A percentile compares a stretch with the other conserved stretches of the same genome.
Evolutionary conservation across 2,329 filamentous ascomycete genomes (phyloP).

Genomic region (Xylariomycetidae sp.): DNA sequence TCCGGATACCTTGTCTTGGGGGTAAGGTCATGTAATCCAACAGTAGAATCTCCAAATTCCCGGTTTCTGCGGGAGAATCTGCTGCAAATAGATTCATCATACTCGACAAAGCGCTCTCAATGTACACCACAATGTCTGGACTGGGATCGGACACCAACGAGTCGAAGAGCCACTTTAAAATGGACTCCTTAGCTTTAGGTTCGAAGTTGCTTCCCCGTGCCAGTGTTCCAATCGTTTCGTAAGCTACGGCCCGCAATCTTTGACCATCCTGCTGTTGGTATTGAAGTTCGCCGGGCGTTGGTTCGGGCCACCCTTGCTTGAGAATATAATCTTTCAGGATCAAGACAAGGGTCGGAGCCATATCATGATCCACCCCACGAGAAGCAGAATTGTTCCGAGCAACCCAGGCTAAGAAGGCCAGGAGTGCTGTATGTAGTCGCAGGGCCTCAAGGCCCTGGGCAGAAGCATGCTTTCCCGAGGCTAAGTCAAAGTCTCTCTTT

Average conservation of each 20-base stretch:
- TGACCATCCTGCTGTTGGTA: conserved; percentile 51
- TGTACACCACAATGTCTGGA: conserved; percentile 73
- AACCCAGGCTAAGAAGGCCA: conserved; percentile 83
- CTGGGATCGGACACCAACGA: conserved; percentile 77
- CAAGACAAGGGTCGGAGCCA: conserved; percentile 65
- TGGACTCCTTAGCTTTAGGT: conserved; percentile 44
- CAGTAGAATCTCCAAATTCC: conserved; percentile 49
- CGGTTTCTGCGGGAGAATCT: conserved; percentile 22
- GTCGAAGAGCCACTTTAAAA: conserved; percentile 74
- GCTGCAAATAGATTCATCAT: conserved; percentile 48
- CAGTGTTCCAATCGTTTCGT: conserved; percentile 85
- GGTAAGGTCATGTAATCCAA: conserved; percentile 61
- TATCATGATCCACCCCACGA: conserved; percentile 52
- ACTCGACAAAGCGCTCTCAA: conserved; percentile 82
- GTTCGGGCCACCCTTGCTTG: conserved; percentile 76
- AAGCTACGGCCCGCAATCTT: conserved; percentile 71
- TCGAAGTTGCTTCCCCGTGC: conserved; percentile 60
- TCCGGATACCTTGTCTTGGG: conserved; percentile 55
- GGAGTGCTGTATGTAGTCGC: conserved; percentile 77
- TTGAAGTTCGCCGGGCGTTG: conserved; percentile 40
- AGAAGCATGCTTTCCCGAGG: conserved; percentile 24
- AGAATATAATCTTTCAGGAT: conserved; percentile 70
- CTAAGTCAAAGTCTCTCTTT: conserved; percentile 55
- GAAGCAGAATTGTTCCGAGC: conserved; percentile 63
- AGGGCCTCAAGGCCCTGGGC: conserved; percentile 65